Evolutionary conservation across 1,284 basidiomycete genomes (phyloP), one percentile per base, ranked within the genome.

Genomic region (Apiotrichum sp.): DNA sequence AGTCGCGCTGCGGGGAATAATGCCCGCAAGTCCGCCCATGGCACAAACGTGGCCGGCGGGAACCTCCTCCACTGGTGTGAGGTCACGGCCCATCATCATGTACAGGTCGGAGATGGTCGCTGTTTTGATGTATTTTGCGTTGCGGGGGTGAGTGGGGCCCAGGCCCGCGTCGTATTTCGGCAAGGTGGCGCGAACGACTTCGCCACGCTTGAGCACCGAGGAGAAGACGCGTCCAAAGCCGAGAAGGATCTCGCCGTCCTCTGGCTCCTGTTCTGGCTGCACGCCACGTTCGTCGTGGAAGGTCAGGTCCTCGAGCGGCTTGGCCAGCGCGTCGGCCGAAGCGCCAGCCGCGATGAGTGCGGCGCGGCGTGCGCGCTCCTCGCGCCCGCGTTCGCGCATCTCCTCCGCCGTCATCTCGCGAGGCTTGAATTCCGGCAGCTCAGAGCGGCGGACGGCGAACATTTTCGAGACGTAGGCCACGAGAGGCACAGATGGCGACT

Each of bases 31-130:
- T 0, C 96, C 96, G 55, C 82, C 86, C 58, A 98, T 84, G 1
- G 93, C 96, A 66, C 97, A 98, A 2, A 96, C 89, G 70, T 97
- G 95, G 10, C 96, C 96, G 0, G 96, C 93, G n/a, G 82, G 83
- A 0, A 98, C 92, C 59, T 81, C 81, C 43, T 88, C 80, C 3
- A 97, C 91, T 0, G 86, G 80, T 0, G 91, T 84, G 16, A 99
- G 81, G 68, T 98, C 93, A 41, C 91, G 81, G 3, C 96, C 96
- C 96, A 99, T 98, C 89, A 98, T 97, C 64, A 89, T 85, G 78
- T 98, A 99, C 53, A 99, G 76, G 6, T 86, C 86, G 59, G 86
- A 83, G 5, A 93, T 83, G 22, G 78, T 80, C 14, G 87, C 80
- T 8, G 79, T 74, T n/a, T 63, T 69, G 47, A 93, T 65, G 69